phyloP scores from a whole-genome alignment of 2,329 filamentous ascomycete genomes.

The Ceratocystis cubensis region DNA sequence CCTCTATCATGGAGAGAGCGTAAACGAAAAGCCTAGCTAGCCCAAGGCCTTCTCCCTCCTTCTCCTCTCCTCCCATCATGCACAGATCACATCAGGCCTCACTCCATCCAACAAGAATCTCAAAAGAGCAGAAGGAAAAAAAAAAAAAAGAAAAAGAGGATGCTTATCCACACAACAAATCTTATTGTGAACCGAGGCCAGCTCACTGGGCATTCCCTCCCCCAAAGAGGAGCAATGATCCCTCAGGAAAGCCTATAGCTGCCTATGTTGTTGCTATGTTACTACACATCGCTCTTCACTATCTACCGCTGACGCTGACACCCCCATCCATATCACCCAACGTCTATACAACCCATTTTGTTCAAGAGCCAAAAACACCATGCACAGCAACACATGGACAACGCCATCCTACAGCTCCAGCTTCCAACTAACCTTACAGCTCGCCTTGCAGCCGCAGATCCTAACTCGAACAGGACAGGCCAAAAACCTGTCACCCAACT shows the following conservation, averaged over 20 bases:
- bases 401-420: neutral
- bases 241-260: too few species aligned
- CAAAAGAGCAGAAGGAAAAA: neutral
- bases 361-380: neutral
- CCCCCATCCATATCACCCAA: too few species aligned
- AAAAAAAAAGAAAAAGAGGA: neutral
- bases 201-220: neutral
- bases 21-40: neutral
- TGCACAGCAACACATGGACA: neutral
- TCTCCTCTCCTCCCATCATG: neutral
- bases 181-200: neutral
- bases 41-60: neutral
- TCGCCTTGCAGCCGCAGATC: neutral
- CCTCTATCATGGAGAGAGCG: neutral
- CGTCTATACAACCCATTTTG: too few species aligned
- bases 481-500: slow-evolving; percentile 1
- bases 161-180: neutral
- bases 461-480: neutral
- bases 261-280: too few species aligned
- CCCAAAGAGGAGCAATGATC: too few species aligned
- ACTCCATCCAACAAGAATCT: neutral
- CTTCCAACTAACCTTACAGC: neutral
- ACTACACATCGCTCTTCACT: too few species aligned
- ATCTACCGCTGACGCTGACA: too few species aligned
- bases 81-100: slow-evolving; percentile 6